phyloP scores from a whole-genome alignment of 768 basidiomycete genomes.

The Auriscalpium orientale region DNA sequence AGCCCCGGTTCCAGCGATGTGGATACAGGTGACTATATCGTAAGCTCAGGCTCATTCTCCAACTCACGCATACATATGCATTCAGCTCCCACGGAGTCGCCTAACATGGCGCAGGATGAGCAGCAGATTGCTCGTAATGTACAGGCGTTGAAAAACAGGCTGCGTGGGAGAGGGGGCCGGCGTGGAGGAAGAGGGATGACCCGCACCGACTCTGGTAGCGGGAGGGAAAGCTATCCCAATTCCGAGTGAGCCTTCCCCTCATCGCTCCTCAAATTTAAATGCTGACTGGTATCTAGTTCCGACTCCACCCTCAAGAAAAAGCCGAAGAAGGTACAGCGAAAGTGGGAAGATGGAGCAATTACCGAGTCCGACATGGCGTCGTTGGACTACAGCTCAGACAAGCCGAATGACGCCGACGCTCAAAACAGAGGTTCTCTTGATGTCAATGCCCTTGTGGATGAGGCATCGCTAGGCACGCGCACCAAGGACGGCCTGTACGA shows the following conservation, averaged over 20 bases:
- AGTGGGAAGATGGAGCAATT: conserved; percentile 83
- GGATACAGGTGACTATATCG: conserved; percentile 42
- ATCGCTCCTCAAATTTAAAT: neutral
- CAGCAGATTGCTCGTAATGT: conserved; percentile 91
- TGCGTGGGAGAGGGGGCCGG: conserved; percentile 68
- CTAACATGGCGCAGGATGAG: conserved; percentile 59
- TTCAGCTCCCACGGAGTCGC: conserved; percentile 40
- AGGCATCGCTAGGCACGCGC: conserved; percentile 68
- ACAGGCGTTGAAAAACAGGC: conserved; percentile 76
- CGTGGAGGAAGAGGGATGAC: conserved; percentile 42
- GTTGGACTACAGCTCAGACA: conserved; percentile 77
- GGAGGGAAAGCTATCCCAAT: conserved; percentile 51
- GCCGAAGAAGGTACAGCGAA: conserved; percentile 69
- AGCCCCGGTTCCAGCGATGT: conserved; percentile 52
- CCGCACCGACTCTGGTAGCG: conserved; percentile 44
- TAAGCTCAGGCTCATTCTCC: neutral
- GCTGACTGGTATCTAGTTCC: conserved; percentile 34
- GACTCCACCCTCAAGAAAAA: conserved; percentile 44
- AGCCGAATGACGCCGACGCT: conserved; percentile 29
- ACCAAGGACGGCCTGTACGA: conserved; percentile 68
- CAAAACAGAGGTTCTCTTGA: conserved; percentile 29
- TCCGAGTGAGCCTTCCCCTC: conserved; percentile 54
- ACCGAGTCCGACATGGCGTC: conserved; percentile 88
- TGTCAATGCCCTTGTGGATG: conserved; percentile 57
- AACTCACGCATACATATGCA: neutral